These are phyloP conservation scores for Erigeron canadensis DNA, from an alignment of 129 eudicot genomes.

Conservation along the genomic window DNA sequence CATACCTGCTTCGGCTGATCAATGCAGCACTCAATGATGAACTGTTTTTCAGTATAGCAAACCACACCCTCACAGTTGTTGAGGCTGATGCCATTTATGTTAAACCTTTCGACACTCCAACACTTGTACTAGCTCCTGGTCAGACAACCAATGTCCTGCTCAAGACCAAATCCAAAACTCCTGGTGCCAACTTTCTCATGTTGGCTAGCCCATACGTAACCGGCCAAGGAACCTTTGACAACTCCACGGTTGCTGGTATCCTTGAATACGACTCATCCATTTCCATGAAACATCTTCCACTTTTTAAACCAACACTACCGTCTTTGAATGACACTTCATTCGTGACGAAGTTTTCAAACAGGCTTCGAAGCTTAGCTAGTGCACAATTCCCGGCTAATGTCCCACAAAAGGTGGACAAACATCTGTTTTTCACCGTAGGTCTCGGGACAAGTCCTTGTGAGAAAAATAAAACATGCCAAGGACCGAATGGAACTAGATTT, in stretches of 20 bases:
- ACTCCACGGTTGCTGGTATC: conserved; percentile 38
- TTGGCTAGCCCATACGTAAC: conserved; percentile 23
- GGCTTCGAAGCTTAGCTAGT: conserved; percentile 33
- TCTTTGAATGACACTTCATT: conserved; percentile 32
- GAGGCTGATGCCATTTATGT: conserved; percentile 41
- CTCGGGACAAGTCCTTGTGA: conserved; percentile 37
- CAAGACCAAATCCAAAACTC: conserved; percentile 41
- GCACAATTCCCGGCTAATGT: conserved; percentile 30
- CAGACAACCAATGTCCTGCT: conserved; percentile 64
- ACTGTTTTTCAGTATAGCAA: conserved; percentile 40
- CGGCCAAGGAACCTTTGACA: conserved; percentile 32
- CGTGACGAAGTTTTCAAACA: conserved; percentile 22
- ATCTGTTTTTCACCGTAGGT: conserved; percentile 36
- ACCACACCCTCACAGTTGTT: conserved; percentile 40
- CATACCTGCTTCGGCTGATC: conserved; percentile 40
- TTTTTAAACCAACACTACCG: conserved; percentile 34
- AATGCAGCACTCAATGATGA: conserved; percentile 43
- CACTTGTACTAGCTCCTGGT: conserved; percentile 51
- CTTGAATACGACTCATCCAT: conserved; percentile 24
- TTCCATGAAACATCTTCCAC: conserved; percentile 20
- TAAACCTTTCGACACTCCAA: conserved; percentile 39
- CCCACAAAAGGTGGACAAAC: conserved; percentile 33
- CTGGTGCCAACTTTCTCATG: conserved; percentile 36
- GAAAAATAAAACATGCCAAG: conserved; percentile 37
- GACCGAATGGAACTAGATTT: conserved; percentile 33